Evolutionary conservation across 192 early-diverging fungal genomes (phyloP).

Genomic region (Coemansia aciculifera): DNA sequence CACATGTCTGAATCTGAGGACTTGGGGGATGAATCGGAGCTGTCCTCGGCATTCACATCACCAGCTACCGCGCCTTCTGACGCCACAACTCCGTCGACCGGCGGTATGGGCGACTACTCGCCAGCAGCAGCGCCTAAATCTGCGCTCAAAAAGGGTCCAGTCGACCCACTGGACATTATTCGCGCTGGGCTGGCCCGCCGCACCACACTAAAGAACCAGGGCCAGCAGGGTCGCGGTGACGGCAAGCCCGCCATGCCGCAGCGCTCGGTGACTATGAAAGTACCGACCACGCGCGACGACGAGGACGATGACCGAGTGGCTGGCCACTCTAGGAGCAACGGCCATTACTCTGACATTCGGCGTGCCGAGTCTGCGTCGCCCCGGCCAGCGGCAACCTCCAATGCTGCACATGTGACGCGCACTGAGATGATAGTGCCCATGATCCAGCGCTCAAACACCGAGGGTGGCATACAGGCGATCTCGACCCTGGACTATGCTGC

Average conservation of each 20-base stretch:
- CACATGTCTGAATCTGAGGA: conserved; percentile 20
- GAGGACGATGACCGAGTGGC: conserved; percentile 1
- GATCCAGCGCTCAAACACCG: conserved; percentile 39
- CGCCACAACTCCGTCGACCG: not conserved
- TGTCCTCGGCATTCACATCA: conserved; percentile 25
- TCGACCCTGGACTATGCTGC: conserved; percentile 16
- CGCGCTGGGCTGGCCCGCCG: conserved; percentile 46
- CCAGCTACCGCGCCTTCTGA: conserved; percentile 11
- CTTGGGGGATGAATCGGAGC: conserved; percentile 11
- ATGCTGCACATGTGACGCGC: conserved; percentile 34
- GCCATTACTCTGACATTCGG: conserved; percentile 9
- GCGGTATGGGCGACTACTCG: not conserved
- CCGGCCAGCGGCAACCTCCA: not conserved
- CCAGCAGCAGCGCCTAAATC: conserved; percentile 19
- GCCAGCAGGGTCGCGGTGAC: conserved; percentile 20
- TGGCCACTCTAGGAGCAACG: not conserved
- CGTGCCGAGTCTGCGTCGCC: conserved; percentile 10
- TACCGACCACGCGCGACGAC: conserved; percentile 13
- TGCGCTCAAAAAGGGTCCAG: conserved; percentile 34
- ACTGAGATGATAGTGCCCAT: conserved; percentile 45
- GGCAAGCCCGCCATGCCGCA: conserved; percentile 21
- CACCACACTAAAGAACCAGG: conserved; percentile 52
- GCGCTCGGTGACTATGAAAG: conserved; percentile 39
- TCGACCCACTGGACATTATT: conserved; percentile 55
- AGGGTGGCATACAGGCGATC: conserved; percentile 14